Percentiles rank a stretch among this genome's conserved stretches.
phyloP scores from a whole-genome alignment of 768 basidiomycete genomes.

The Mycena rebaudengoi region DNA sequence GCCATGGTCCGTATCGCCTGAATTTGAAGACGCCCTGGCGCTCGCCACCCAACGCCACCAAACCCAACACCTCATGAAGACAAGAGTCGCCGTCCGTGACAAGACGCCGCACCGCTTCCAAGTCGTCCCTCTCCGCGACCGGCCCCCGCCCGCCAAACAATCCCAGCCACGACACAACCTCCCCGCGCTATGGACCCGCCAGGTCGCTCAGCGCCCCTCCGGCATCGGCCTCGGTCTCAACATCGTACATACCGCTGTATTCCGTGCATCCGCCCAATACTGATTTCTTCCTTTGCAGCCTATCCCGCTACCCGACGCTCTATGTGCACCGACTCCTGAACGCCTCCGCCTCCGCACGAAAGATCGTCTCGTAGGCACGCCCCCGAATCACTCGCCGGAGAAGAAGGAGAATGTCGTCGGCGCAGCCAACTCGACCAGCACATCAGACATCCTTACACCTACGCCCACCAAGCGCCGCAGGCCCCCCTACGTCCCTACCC shows the following conservation, averaged over 20 bases:
- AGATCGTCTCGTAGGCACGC: too few relatives aligned
- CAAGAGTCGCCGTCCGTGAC: slow-evolving; percentile 54
- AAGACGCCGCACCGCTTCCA: slow-evolving; percentile 54
- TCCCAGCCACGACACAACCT: slow-evolving; percentile 5
- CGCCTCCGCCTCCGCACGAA: slow-evolving; percentile 20
- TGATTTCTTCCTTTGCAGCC: too few relatives aligned
- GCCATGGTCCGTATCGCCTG: slow-evolving; percentile 25
- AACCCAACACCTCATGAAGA: slow-evolving; percentile 47
- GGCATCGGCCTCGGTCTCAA: slow-evolving; percentile 23
- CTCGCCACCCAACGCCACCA: slow-evolving; percentile 25
- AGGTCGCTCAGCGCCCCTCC: slow-evolving; percentile 15
- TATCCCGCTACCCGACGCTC: too few relatives aligned
- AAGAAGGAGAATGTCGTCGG: too few relatives aligned
- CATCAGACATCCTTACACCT: too few relatives aligned
- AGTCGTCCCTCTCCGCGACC: slow-evolving; percentile 51
- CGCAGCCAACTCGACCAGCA: too few relatives aligned
- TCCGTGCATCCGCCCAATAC: too few relatives aligned
- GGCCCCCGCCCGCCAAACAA: slow-evolving; percentile 14
- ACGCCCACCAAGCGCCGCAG: too few relatives aligned
- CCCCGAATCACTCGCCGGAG: too few relatives aligned
- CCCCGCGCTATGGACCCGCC: slow-evolving; percentile 22
- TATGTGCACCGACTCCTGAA: too few relatives aligned
- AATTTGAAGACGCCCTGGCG: slow-evolving; percentile 27
- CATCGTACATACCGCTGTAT: slow-evolving; percentile 15
- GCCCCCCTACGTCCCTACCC: too few relatives aligned